Evolutionary conservation across 768 basidiomycete species (phyloP).

Genomic region (Tulasnella sp.): DNA sequence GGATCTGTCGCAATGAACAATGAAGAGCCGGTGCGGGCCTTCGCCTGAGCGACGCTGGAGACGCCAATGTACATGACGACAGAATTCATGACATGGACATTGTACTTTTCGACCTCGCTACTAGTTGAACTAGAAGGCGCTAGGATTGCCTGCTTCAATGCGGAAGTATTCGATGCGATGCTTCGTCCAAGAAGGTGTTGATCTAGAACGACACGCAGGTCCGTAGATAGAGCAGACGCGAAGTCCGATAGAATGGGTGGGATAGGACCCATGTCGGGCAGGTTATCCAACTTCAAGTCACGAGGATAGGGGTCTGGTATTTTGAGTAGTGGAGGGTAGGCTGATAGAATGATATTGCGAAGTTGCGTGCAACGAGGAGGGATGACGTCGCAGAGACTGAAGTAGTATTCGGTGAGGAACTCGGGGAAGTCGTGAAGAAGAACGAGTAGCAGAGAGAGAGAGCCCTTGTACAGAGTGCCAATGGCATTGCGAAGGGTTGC

Average conservation of each 20-base stretch:
- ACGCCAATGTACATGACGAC: constrained; percentile 95
- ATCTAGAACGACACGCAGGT: constrained; percentile 69
- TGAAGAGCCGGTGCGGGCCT: constrained; percentile 68
- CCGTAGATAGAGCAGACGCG: constrained; percentile 61
- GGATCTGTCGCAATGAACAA: constrained; percentile 73
- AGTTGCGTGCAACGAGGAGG: constrained; percentile 90
- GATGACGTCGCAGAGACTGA: constrained; percentile 86
- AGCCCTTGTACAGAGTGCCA: constrained; percentile 79
- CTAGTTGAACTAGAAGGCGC: not conserved
- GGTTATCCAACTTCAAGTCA: constrained; percentile 56
- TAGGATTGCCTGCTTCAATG: constrained; percentile 30
- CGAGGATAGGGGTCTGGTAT: constrained; percentile 82
- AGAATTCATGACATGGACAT: constrained; percentile 81
- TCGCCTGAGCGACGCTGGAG: constrained; percentile 78
- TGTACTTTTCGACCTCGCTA: constrained; percentile 57
- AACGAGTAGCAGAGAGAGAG: constrained; percentile 81
- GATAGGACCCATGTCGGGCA: constrained; percentile 84
- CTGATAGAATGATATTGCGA: constrained; percentile 90
- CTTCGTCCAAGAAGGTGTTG: constrained; percentile 72
- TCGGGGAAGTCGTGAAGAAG: constrained; percentile 98
- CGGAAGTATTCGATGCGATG: constrained; percentile 55
- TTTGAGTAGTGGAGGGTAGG: constrained; percentile 70
- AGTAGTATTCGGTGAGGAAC: constrained; percentile 93
- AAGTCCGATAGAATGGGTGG: constrained; percentile 90
- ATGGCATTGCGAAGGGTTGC: constrained; percentile 69